Percentiles rank a stretch among this genome's conserved stretches.
phyloP scores from a whole-genome alignment of 345 rosid genomes.

The Gossypium longicalyx region DNA sequence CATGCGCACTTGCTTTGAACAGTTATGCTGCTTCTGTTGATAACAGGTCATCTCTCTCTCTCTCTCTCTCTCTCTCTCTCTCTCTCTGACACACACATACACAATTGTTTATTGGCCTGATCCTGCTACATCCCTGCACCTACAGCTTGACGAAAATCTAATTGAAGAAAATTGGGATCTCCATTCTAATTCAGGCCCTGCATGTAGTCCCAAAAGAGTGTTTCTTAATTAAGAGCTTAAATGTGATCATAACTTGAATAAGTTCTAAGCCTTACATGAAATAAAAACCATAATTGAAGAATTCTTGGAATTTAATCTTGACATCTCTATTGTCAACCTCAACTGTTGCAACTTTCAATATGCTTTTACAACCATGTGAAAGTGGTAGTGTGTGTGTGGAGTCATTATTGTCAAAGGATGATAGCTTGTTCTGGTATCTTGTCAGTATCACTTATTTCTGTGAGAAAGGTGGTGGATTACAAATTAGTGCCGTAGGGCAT shows the following conservation, averaged over 20 bases:
- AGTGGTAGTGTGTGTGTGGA: not conserved
- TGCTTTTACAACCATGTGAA: not conserved
- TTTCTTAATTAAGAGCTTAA: not conserved
- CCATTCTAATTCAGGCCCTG: not conserved
- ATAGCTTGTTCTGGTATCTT: not conserved
- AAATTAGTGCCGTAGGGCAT: not conserved
- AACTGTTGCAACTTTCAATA: not conserved
- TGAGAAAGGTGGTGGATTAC: not conserved
- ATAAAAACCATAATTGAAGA: not conserved
- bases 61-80: constrained; percentile 27
- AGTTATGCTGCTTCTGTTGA: constrained; percentile 70
- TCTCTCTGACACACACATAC: constrained; percentile 6
- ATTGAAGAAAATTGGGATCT: not conserved
- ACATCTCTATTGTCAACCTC: not conserved
- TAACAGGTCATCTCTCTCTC: constrained; percentile 52
- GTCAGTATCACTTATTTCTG: not conserved
- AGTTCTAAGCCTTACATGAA: not conserved
- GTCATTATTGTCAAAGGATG: not conserved
- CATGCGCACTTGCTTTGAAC: constrained; percentile 84
- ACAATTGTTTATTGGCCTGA: not conserved
- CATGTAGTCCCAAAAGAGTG: not conserved
- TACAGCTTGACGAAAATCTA: not conserved
- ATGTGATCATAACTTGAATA: not conserved
- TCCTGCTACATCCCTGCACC: not conserved
- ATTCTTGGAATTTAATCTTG: constrained; percentile 8